Evolutionary conservation across 805 yeast genomes (phyloP).

Genomic region (Candida andamanensis): DNA sequence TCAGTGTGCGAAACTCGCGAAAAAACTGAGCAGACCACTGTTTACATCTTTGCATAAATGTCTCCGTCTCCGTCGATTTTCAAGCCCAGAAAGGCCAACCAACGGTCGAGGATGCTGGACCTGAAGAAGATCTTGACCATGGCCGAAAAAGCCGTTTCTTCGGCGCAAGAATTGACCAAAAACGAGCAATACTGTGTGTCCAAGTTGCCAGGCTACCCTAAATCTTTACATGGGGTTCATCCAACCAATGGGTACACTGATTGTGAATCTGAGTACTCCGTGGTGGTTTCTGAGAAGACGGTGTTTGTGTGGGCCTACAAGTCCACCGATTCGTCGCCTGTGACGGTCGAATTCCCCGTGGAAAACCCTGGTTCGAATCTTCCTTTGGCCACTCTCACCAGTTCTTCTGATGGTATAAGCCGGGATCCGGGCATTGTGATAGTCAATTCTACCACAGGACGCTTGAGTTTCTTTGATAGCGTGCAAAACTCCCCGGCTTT

Average conservation of each 20-base stretch:
- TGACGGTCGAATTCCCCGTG: constrained; percentile 49
- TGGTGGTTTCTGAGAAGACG: constrained; percentile 44
- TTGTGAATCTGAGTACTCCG: constrained; percentile 42
- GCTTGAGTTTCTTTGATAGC: constrained; percentile 65
- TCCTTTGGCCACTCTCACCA: constrained; percentile 55
- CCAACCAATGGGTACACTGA: constrained; percentile 42
- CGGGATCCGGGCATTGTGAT: constrained; percentile 67
- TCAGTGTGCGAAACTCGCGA: no score
- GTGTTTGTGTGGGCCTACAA: constrained; percentile 66
- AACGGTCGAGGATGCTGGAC: no score
- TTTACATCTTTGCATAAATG: no score
- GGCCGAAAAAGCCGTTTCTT: constrained; percentile 1
- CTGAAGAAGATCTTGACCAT: no score
- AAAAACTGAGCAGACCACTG: no score
- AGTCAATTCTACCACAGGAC: constrained; percentile 55
- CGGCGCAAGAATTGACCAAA: constrained; percentile 45
- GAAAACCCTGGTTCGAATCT: constrained; percentile 10
- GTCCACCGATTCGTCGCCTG: constrained; percentile 56
- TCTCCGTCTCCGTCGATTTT: no score
- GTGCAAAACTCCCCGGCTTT: constrained; percentile 66
- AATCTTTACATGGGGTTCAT: constrained; percentile 4
- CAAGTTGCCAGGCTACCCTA: constrained; percentile 53
- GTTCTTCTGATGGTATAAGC: constrained; percentile 48
- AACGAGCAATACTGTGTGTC: constrained; percentile 55
- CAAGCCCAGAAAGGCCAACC: constrained; percentile 5